Evolutionary conservation across 495 filamentous ascomycete genomes (phyloP).

Genomic region (Halenospora varia): DNA sequence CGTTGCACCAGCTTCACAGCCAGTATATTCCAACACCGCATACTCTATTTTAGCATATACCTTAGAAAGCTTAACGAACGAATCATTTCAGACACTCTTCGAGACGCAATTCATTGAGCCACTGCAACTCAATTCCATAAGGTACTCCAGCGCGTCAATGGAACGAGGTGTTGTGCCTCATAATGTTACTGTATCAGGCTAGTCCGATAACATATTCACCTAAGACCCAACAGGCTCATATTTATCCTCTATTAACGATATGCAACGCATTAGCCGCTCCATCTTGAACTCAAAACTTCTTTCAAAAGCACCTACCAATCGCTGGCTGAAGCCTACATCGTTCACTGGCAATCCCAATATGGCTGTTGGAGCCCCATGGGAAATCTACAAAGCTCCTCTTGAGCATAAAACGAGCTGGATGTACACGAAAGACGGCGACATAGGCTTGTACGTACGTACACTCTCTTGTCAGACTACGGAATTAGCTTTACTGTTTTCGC

Average conservation of each 20-base stretch:
- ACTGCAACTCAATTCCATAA: no score
- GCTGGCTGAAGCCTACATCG: slow-evolving; percentile 51
- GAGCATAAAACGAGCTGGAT: slow-evolving; percentile 43
- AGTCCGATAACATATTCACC: no score
- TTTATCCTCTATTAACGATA: slow-evolving; percentile 50
- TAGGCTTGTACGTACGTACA: slow-evolving; percentile 40
- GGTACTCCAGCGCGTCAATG: no score
- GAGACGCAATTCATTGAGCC: no score
- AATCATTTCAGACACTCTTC: no score
- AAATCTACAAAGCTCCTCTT: slow-evolving; percentile 38
- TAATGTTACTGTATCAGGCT: no score
- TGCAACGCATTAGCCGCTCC: slow-evolving; percentile 42
- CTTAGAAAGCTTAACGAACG: no score
- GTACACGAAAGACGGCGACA: slow-evolving; percentile 52
- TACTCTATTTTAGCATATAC: no score
- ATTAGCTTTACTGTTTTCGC: slow-evolving; percentile 43
- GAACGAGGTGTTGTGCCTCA: no score
- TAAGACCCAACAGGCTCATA: slow-evolving; percentile 48
- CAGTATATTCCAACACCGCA: no score
- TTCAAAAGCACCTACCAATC: slow-evolving; percentile 36
- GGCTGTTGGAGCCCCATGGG: slow-evolving; percentile 52
- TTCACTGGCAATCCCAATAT: slow-evolving; percentile 41
- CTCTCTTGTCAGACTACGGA: slow-evolving; percentile 49
- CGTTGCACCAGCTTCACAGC: no score
- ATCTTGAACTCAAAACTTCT: slow-evolving; percentile 46